Evolutionary conservation across 495 filamentous ascomycete genomes (phyloP).

Genomic region (Hypoxylon intermedium): DNA sequence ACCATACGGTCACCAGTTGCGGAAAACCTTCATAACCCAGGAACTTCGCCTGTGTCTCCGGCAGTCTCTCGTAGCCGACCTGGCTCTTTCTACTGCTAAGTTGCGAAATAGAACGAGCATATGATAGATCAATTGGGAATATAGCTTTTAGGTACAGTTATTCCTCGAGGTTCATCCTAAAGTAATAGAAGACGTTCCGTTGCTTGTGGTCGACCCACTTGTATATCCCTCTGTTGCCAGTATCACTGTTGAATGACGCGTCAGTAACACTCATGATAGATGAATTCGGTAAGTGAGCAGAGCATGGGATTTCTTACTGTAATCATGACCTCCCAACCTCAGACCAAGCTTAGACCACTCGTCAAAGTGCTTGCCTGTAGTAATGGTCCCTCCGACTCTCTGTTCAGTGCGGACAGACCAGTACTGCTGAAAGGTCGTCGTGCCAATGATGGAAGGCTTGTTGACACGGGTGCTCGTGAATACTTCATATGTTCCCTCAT

Average conservation of each 20-base stretch:
- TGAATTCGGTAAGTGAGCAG: neutral
- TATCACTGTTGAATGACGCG: constrained; percentile 47
- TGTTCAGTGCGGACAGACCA: constrained; percentile 64
- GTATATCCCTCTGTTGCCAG: constrained; percentile 66
- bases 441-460: constrained; percentile 65
- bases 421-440: constrained; percentile 68
- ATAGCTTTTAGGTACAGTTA: too few relatives aligned
- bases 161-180: constrained; percentile 23
- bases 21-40: too few relatives aligned
- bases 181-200: constrained; percentile 31
- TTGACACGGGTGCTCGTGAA: constrained; percentile 63
- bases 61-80: too few relatives aligned
- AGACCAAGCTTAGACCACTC: constrained; percentile 60
- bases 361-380: constrained; percentile 62
- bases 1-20: too few relatives aligned
- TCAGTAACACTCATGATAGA: neutral
- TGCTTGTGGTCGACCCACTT: constrained; percentile 32
- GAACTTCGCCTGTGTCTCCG: too few relatives aligned
- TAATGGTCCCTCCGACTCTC: constrained; percentile 60
- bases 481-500: constrained; percentile 64
- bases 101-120: too few relatives aligned
- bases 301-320: constrained; percentile 41
- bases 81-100: too few relatives aligned
- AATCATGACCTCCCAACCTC: constrained; percentile 60
- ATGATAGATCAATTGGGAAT: too few relatives aligned